Evolutionary conservation across 2,329 filamentous ascomycete species (phyloP), one percentile per base, ranked within the genome.

Genomic region (Sporothrix euskadiensis): DNA sequence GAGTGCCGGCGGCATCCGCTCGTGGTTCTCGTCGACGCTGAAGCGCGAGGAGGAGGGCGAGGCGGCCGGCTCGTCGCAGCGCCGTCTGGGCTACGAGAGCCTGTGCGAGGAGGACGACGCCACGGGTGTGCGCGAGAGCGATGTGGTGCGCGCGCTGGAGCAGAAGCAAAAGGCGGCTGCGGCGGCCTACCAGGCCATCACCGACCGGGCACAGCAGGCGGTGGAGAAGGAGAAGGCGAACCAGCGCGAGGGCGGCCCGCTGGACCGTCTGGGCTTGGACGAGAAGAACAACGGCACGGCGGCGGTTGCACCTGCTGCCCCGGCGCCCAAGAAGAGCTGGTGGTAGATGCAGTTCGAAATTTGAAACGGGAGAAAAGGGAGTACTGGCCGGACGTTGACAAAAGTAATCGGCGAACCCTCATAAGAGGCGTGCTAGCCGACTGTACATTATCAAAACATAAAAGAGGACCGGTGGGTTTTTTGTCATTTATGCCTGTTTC

Each of bases 151-250:
- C 7, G 77, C 80, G 7, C 75, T 81, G 39, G 81, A 80, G 75
- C 78, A 79, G 47, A 78, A 79, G 73, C 44, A 69, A 39, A 69
- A 56, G 47, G 66, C 66, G 7, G 66, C 66, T 19, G 66, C 66
- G 16, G 66, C 66, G 75, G 79, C 79, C 16, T 77, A 75, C 68
- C 52, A 83, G 6, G 78, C 79, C 76, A 79, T 82, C 47, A 19
- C 52, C 10, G 69, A 71, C 26, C 83, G 84, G 79, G 83, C 83
- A 47, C 82, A 81, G 73, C 80, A 79, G 22, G 85, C 82, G 0
- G 84, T 86, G 75, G 84, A 87, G 73, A 78, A 81, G 56, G 87
- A 88, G 80, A 83, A 83, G 76, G 83, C 85, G 76, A 85, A 85
- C 74, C 86, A 88, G 81, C 81, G 81, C 74, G 80, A 76, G 14